phyloP scores from a whole-genome alignment of 2,329 filamentous ascomycete species.

The Verticillium nonalfalfae region DNA sequence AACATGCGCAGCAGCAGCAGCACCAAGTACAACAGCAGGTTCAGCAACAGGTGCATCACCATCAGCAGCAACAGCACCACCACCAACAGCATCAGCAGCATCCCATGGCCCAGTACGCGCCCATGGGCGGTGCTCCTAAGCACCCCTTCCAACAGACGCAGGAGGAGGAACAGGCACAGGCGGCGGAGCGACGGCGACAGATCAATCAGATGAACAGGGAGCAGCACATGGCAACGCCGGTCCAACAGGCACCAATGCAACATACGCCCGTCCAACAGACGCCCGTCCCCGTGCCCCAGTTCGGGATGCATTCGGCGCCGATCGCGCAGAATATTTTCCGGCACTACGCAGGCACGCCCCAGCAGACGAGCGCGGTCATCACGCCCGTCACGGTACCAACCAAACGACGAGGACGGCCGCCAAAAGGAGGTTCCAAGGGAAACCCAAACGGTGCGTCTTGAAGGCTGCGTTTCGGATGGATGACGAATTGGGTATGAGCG shows the following conservation, averaged over 20 bases:
- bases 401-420: constrained; percentile 11
- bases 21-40: constrained; percentile 5
- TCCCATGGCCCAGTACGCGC: constrained; percentile 5
- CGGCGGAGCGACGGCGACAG: constrained; percentile 6
- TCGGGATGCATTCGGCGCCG: constrained; percentile 9
- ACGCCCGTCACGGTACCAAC: constrained; percentile 3
- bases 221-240: not conserved
- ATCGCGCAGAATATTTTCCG: constrained; percentile 7
- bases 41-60: constrained; percentile 3
- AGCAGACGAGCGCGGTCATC: constrained; percentile 1
- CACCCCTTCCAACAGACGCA: constrained; percentile 10
- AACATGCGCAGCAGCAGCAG: not conserved
- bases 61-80: constrained; percentile 5
- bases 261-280: constrained; percentile 11
- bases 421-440: constrained; percentile 5
- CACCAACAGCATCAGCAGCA: constrained; percentile 1
- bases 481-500: not conserved
- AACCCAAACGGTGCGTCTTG: not conserved
- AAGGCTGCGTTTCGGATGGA: not conserved
- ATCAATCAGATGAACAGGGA: not conserved
- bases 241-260: constrained; percentile 4
- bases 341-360: constrained; percentile 8
- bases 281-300: constrained; percentile 11
- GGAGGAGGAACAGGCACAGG: constrained; percentile 12
- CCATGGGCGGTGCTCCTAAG: constrained; percentile 9